These are phyloP conservation scores for Lactifluus subvellereus DNA, from an alignment of 768 basidiomycete species.

Conservation along the genomic window DNA sequence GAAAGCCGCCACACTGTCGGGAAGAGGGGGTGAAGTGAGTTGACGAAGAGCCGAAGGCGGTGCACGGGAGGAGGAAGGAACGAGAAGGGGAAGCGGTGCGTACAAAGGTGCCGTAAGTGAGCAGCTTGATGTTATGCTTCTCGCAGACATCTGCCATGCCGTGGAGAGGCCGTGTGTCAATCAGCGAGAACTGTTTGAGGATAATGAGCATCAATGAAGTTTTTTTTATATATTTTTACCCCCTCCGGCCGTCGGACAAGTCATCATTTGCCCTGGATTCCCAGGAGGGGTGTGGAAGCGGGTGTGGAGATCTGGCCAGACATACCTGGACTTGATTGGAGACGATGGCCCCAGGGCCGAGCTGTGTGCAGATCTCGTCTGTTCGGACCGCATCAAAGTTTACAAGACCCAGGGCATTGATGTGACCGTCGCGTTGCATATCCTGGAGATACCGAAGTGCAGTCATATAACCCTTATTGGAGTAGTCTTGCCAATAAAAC, in stretches of 20 bases:
- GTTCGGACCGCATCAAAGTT: constrained; percentile 74
- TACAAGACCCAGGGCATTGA: constrained; percentile 65
- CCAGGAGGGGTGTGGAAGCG: neutral
- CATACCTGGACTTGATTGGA: constrained; percentile 80
- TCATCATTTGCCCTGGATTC: neutral
- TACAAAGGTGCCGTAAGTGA: constrained; percentile 81
- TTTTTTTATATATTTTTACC: neutral
- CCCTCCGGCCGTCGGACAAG: constrained; percentile 4
- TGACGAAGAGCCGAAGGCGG: constrained; percentile 14
- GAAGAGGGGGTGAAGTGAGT: neutral
- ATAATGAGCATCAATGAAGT: neutral
- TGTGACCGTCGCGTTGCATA: constrained; percentile 53
- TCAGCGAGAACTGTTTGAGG: constrained; percentile 61
- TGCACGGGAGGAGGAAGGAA: constrained; percentile 7
- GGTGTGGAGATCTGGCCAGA: neutral
- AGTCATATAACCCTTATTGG: constrained; percentile 43
- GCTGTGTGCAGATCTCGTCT: constrained; percentile 72
- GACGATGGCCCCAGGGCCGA: constrained; percentile 65
- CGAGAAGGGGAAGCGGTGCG: constrained; percentile 26
- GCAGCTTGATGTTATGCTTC: constrained; percentile 63
- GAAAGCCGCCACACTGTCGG: constrained; percentile 73
- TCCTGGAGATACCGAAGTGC: constrained; percentile 49
- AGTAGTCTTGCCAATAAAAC: constrained; percentile 80
- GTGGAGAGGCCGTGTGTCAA: constrained; percentile 71
- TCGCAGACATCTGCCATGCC: constrained; percentile 74